Evolutionary conservation across 2,329 filamentous ascomycete genomes (phyloP), one percentile per base, ranked within the genome.

Genomic region (Ophiostoma populinum): DNA sequence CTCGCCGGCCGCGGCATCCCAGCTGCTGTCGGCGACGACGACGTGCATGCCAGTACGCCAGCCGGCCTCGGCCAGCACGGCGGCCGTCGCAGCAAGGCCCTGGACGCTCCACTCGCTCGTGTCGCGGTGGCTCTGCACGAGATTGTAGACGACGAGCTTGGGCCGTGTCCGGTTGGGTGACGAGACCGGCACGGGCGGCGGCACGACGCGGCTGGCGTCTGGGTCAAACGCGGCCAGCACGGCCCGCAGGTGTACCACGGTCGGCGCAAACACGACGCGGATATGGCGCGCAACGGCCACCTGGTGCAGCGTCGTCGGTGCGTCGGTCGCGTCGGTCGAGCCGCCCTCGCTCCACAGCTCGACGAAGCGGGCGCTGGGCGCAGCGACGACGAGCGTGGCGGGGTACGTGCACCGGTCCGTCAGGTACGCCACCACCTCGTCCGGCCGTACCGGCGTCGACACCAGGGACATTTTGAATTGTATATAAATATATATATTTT

Each of bases 91-190:
- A 15, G 68, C 63, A 10, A 86, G 51, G 0, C 79, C 80, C 52
- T 85, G 80, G 0, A 74, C 77, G 34, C 76, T 83, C 68, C 78
- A 85, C 40, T 80, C 75, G 42, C 72, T 72, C 1, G 75, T 79
- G 36, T 69, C 63, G 17, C 68, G 64, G 50, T 86, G 80, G 27
- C 80, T 51, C 15, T 64, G 57, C 12, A 85, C 48, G 27, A 79
- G 62, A 34, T 76, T 74, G 45, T 81, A 77, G 1, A 80, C 54
- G 2, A 39, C 13, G 2, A 81, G 51, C 3, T 83, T 54, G 7
- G 22, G 34, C 24, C 35, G 10, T 21, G 36, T 26, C 24, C 34
- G 27, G 18, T 34, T 11, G n/a, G n/a, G n/a, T n/a, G n/a, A n/a
- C n/a, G n/a, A n/a, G n/a, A n/a, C n/a, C n/a, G n/a, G n/a, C n/a